phyloP scores from a whole-genome alignment of 208 protist species.

The Vickermania spadyakhi region DNA sequence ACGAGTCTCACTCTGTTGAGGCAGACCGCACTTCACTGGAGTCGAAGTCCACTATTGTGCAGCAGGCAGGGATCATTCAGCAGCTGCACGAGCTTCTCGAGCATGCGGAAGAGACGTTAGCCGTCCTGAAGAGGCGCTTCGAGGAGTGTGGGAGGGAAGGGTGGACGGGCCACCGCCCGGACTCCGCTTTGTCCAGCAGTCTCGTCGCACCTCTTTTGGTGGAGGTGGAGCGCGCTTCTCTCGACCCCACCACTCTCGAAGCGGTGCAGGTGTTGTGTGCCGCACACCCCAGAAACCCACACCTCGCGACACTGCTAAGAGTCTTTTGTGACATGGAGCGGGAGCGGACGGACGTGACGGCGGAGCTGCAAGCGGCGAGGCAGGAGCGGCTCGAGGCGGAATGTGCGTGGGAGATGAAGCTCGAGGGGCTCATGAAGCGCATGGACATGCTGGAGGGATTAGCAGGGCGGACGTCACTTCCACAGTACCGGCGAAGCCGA shows the following conservation, averaged over 20 bases:
- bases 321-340: too few relatives aligned
- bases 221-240: too few relatives aligned
- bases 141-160: slow-evolving; percentile 20
- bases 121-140: slow-evolving; percentile 21
- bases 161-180: too few relatives aligned
- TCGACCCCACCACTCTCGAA: too few relatives aligned
- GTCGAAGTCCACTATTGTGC: slow-evolving; percentile 17
- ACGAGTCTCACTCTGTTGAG: too few relatives aligned
- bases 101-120: slow-evolving; percentile 20
- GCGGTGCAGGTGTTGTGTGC: too few relatives aligned
- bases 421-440: slow-evolving; percentile 20
- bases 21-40: too few relatives aligned
- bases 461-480: slow-evolving; percentile 12
- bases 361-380: slow-evolving; percentile 26
- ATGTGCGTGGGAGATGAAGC: slow-evolving; percentile 24
- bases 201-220: too few relatives aligned
- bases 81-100: slow-evolving; percentile 30
- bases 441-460: slow-evolving; percentile 37
- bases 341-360: slow-evolving; percentile 10
- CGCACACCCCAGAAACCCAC: too few relatives aligned
- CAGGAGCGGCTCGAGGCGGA: slow-evolving; percentile 36
- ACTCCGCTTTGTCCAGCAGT: too few relatives aligned
- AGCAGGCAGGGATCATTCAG: slow-evolving; percentile 20
- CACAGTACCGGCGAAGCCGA: slow-evolving; percentile 2
- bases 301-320: too few relatives aligned